These are phyloP conservation scores for Agaricus blazei DNA, from an alignment of 768 basidiomycete species.

Conservation along the genomic window DNA sequence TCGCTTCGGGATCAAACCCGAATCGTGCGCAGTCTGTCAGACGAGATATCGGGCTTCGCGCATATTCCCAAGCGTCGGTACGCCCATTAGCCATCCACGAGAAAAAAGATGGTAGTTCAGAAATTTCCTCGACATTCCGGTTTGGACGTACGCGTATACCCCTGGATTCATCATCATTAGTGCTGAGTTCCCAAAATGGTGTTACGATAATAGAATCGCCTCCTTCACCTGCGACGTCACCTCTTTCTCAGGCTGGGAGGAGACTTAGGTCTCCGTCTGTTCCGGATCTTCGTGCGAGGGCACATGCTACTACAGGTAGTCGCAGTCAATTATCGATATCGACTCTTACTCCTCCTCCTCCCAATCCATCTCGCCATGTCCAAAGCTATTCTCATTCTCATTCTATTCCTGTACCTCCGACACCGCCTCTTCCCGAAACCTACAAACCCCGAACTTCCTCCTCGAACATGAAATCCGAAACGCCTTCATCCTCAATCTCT, in stretches of 20 bases:
- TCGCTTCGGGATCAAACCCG: background rate
- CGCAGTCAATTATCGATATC: background rate
- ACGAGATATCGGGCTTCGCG: too few species aligned
- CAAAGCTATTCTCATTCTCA: background rate
- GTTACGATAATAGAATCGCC: too few species aligned
- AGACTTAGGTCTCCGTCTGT: constrained; percentile 3
- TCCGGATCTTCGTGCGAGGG: constrained; percentile 1
- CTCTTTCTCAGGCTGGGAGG: too few species aligned
- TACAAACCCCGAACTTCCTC: background rate
- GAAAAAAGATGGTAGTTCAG: background rate
- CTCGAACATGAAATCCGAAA: too few species aligned
- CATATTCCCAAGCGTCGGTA: too few species aligned
- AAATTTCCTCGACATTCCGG: background rate
- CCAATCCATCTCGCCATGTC: background rate
- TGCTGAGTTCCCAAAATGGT: too few species aligned
- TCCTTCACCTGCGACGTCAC: too few species aligned
- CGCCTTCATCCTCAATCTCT: too few species aligned
- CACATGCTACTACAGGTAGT: background rate
- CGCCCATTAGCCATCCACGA: background rate
- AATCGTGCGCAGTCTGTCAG: background rate
- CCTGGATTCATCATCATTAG: too few species aligned
- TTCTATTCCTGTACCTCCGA: background rate
- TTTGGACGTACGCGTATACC: too few species aligned
- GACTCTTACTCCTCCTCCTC: background rate
- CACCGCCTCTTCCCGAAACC: background rate